A percentile compares a stretch with the other conserved stretches of the same genome.
phyloP scores from a whole-genome alignment of 208 protist species.

The Leishmania martiniquensis region DNA sequence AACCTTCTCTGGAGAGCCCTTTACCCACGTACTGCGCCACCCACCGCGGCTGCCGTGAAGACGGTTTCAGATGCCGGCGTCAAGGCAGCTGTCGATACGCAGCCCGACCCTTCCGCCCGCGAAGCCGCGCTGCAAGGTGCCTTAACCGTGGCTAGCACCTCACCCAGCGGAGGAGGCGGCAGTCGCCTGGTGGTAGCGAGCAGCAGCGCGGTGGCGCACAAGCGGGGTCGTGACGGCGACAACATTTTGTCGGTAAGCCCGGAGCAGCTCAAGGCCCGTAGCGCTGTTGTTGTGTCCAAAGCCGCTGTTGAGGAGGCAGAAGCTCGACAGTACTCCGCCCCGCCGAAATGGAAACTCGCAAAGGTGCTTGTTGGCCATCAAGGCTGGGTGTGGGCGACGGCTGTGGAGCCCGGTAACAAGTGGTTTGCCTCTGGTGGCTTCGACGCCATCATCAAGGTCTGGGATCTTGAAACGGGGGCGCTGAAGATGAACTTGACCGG shows the following conservation, averaged over 20 bases:
- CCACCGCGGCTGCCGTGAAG: neutral
- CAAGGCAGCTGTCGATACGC: neutral
- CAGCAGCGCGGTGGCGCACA: slow-evolving; percentile 13
- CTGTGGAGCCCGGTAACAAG: slow-evolving; percentile 98
- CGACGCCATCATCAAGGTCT: slow-evolving; percentile 99
- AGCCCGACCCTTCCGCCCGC: neutral
- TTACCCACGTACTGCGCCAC: slow-evolving; percentile 41
- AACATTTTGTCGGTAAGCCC: slow-evolving; percentile 60
- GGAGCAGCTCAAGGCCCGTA: slow-evolving; percentile 52
- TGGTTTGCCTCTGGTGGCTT: slow-evolving; percentile 98
- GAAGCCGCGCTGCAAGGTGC: slow-evolving; percentile 18
- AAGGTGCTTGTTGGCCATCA: slow-evolving; percentile 91
- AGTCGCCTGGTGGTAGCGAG: neutral
- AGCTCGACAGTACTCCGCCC: slow-evolving; percentile 42
- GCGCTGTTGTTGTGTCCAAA: slow-evolving; percentile 43
- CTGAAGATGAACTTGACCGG: slow-evolving; percentile 99
- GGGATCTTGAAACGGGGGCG: slow-evolving; percentile 96
- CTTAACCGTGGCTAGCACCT: slow-evolving; percentile 16
- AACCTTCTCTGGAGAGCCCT: slow-evolving; percentile 44
- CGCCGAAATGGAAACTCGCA: slow-evolving; percentile 95
- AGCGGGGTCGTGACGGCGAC: slow-evolving; percentile 40
- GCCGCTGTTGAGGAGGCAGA: slow-evolving; percentile 21
- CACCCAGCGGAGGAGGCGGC: neutral
- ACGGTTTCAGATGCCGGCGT: neutral
- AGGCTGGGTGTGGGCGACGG: slow-evolving; percentile 97